Evolutionary conservation across 2,329 filamentous ascomycete genomes (phyloP).

Genomic region (Mollisia scopiformis): DNA sequence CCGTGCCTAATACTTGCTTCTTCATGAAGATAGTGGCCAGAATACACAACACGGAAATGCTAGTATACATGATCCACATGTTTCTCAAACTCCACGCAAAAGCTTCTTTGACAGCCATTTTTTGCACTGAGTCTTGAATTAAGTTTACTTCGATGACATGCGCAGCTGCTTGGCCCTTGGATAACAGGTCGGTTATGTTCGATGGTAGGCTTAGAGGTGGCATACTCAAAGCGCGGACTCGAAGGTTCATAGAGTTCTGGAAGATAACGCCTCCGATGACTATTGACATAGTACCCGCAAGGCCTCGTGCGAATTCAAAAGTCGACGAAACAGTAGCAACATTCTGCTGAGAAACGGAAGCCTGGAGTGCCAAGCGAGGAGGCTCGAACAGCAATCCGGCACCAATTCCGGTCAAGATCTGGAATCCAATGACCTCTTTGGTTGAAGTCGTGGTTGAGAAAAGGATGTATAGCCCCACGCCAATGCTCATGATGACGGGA

Average conservation of each 20-base stretch:
- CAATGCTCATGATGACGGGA: constrained; percentile 43
- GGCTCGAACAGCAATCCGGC: constrained; percentile 55
- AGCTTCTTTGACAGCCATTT: constrained; percentile 17
- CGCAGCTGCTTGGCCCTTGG: constrained; percentile 17
- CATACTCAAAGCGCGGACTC: constrained; percentile 1
- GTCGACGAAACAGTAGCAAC: constrained; percentile 54
- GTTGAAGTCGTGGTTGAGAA: constrained; percentile 41
- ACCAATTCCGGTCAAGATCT: constrained; percentile 54
- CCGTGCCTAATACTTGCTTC: constrained; percentile 45
- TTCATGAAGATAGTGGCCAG: constrained; percentile 46
- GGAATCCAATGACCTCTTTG: constrained; percentile 47
- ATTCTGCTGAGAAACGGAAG: constrained; percentile 42
- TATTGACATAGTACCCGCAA: constrained; percentile 45
- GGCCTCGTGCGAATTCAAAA: constrained; percentile 48
- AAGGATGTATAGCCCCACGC: constrained; percentile 48
- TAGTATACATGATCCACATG: constrained; percentile 27
- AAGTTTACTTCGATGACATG: constrained; percentile 11
- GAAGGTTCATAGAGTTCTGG: constrained; percentile 33
- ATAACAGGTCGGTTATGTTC: constrained; percentile 10
- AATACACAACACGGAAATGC: constrained; percentile 30
- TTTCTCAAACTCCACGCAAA: constrained; percentile 24
- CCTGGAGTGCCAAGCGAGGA: constrained; percentile 58
- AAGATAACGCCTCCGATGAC: constrained; percentile 51
- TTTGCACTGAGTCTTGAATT: constrained; percentile 18
- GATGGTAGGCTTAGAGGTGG: constrained; percentile 6